A percentile compares a stretch with the other conserved stretches of the same genome.
Evolutionary conservation across 2,329 filamentous ascomycete genomes (phyloP).

Genomic region (Ophiostoma tasmaniense): DNA sequence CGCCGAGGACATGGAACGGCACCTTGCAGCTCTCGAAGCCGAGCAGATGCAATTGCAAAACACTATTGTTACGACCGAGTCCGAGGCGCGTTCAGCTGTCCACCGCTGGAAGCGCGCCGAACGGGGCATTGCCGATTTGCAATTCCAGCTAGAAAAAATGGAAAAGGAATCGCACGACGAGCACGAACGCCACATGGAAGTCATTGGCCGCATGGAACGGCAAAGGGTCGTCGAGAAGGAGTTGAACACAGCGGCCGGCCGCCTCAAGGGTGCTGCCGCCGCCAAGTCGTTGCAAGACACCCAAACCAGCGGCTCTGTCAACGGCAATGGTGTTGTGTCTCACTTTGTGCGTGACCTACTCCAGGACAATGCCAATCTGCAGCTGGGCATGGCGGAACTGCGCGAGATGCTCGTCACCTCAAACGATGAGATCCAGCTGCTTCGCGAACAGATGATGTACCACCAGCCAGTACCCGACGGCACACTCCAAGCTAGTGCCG

Average conservation of each 20-base stretch:
- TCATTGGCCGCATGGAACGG: constrained; percentile 74
- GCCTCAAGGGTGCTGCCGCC: constrained; percentile 73
- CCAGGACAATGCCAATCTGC: constrained; percentile 88
- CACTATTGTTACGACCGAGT: constrained; percentile 56
- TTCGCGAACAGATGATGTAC: constrained; percentile 71
- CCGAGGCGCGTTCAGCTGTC: constrained; percentile 70
- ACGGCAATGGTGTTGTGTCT: constrained; percentile 60
- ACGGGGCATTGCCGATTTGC: constrained; percentile 64
- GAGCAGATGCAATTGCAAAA: constrained; percentile 69
- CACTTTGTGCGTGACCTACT: constrained; percentile 94
- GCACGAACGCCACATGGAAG: constrained; percentile 69
- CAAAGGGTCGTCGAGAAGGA: constrained; percentile 76
- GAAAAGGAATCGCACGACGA: constrained; percentile 77
- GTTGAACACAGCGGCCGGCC: constrained; percentile 66
- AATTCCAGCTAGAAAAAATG: constrained; percentile 82
- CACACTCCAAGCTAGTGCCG: constrained; percentile 30
- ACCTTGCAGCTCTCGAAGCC: constrained; percentile 68
- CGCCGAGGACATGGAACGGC: constrained; percentile 70
- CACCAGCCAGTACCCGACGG: constrained; percentile 60
- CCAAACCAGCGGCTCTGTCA: constrained; percentile 41
- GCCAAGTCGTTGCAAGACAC: constrained; percentile 51
- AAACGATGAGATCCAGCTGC: constrained; percentile 83
- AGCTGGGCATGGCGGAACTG: constrained; percentile 84
- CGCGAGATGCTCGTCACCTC: constrained; percentile 84
- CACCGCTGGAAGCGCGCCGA: constrained; percentile 82